Percentiles rank a stretch among this genome's conserved stretches.
These are phyloP conservation scores for Orbilia ellipsospora DNA, from an alignment of 2,329 filamentous ascomycete genomes.

Conservation along the genomic window DNA sequence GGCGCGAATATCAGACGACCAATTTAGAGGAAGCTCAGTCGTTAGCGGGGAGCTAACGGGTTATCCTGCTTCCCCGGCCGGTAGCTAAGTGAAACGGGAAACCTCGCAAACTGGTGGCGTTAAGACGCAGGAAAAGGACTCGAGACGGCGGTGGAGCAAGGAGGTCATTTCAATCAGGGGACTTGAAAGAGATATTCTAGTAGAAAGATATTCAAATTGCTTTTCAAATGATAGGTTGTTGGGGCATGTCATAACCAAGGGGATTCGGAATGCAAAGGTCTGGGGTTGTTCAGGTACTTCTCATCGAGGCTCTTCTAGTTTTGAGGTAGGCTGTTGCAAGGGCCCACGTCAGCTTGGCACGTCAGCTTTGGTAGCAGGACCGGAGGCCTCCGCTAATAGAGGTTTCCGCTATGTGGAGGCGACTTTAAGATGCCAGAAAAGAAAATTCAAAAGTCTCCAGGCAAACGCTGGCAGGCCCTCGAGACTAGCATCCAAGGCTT, in stretches of 20 bases:
- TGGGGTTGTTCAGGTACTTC: no score
- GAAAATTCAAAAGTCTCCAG: conserved; percentile 8
- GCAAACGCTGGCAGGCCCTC: neutral
- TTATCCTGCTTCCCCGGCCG: conserved; percentile 7
- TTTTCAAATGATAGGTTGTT: no score
- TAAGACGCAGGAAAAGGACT: neutral
- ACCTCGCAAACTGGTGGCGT: neutral
- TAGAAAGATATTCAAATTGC: no score
- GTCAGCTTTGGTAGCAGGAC: conserved; percentile 45
- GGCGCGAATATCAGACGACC: conserved; percentile 35
- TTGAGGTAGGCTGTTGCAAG: no score
- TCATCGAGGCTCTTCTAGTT: no score
- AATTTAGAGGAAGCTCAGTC: neutral
- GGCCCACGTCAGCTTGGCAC: conserved; percentile 40
- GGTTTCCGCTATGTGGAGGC: no score
- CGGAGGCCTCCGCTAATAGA: conserved; percentile 19
- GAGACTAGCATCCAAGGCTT: no score
- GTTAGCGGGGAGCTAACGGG: neutral
- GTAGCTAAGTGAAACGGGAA: conserved; percentile 13
- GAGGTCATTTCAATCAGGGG: no score
- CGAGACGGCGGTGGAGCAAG: no score
- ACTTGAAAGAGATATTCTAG: no score
- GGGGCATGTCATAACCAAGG: no score
- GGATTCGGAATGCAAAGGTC: no score
- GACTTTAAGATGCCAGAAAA: neutral